phyloP scores from a whole-genome alignment of 345 rosid species.

The Sonneratia caseolaris region DNA sequence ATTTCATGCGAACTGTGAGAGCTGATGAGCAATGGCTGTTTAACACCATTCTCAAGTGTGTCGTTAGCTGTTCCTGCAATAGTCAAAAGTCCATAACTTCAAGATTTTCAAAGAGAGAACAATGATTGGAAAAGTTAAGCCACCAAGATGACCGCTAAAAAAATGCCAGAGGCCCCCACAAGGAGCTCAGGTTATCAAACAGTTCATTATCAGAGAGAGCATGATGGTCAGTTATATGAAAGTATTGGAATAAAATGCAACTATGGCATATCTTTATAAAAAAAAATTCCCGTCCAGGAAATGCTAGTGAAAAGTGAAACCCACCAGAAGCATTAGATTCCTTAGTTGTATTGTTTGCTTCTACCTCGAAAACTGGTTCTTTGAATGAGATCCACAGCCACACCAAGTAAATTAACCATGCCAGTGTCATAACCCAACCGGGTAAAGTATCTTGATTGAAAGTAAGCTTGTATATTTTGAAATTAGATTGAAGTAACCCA shows the following conservation, averaged over 20 bases:
- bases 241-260: too few relatives aligned
- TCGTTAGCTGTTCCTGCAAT: conserved; percentile 39
- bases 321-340: conserved; percentile 41
- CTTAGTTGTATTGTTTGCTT: conserved; percentile 25
- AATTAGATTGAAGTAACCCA: conserved; percentile 79
- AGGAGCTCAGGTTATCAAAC: background rate
- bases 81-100: conserved; percentile 8
- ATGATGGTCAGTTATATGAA: too few relatives aligned
- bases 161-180: background rate
- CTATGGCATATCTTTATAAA: too few relatives aligned
- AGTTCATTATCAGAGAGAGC: background rate
- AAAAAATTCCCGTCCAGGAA: background rate
- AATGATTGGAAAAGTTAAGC: background rate
- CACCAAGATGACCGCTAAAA: background rate
- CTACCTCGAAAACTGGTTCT: conserved; percentile 65
- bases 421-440: conserved; percentile 97
- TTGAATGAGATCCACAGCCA: conserved; percentile 77
- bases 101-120: background rate
- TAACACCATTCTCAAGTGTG: conserved; percentile 70
- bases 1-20: conserved; percentile 25
- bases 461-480: conserved; percentile 69
- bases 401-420: conserved; percentile 81
- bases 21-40: conserved; percentile 51
- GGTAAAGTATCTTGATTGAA: conserved; percentile 81
- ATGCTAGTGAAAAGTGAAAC: background rate